A percentile compares a stretch with the other conserved stretches of the same genome.
These are phyloP conservation scores for Physcomitrium patens DNA, from an alignment of 225 moss, liverwort and hornwort genomes.

Conservation along the genomic window DNA sequence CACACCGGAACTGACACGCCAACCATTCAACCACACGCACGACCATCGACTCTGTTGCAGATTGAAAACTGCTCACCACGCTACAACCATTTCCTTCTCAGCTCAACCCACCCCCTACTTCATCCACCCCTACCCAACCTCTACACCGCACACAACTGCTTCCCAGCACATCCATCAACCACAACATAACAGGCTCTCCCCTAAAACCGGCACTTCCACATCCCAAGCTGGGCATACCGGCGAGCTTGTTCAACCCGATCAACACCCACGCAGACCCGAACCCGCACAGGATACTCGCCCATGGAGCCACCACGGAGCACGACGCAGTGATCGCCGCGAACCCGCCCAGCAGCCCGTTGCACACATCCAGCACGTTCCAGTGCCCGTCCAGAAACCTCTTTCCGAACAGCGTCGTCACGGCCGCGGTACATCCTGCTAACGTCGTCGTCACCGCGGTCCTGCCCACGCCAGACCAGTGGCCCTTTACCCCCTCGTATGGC, in stretches of 20 bases:
- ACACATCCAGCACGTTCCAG: constrained; percentile 89
- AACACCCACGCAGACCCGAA: constrained; percentile 67
- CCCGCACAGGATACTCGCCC: constrained; percentile 85
- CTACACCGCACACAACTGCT: no score
- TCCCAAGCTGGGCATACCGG: constrained; percentile 14
- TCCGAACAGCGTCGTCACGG: constrained; percentile 77
- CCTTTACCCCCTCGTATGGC: constrained; percentile 48
- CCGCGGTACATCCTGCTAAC: constrained; percentile 74
- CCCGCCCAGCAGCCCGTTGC: constrained; percentile 86
- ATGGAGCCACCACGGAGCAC: constrained; percentile 81
- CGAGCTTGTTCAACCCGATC: constrained; percentile 66
- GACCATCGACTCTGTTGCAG: no score
- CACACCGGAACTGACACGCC: no score
- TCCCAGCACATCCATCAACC: no score
- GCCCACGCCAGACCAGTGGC: constrained; percentile 79
- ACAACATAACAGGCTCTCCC: no score
- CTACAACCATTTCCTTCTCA: no score
- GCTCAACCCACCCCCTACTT: no score
- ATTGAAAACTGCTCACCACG: no score
- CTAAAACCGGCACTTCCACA: no score
- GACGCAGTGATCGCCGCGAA: constrained; percentile 87
- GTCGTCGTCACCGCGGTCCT: constrained; percentile 88
- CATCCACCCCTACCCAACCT: no score
- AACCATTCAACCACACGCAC: no score
- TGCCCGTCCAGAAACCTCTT: constrained; percentile 70